phyloP scores from a whole-genome alignment of 352 stramenopile species.

The Phytophthora sp. region DNA sequence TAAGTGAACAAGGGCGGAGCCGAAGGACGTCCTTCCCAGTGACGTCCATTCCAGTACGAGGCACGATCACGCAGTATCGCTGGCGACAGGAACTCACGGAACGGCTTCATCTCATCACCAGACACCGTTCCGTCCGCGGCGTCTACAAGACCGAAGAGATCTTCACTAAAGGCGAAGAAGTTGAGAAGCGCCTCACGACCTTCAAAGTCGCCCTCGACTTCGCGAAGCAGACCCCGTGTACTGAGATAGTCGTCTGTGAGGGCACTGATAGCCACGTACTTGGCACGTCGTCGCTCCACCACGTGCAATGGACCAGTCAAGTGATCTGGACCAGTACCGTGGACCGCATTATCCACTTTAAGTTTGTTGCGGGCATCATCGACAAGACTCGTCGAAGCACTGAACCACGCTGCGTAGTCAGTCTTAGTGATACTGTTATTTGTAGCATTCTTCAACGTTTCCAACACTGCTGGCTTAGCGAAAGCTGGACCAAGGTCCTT shows the following conservation, averaged over 20 bases:
- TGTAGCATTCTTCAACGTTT: constrained; percentile 43
- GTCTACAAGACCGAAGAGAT: constrained; percentile 69
- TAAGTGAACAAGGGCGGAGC: constrained; percentile 78
- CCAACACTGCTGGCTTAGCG: constrained; percentile 42
- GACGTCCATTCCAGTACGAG: constrained; percentile 83
- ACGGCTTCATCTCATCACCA: constrained; percentile 52
- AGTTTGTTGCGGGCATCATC: constrained; percentile 57
- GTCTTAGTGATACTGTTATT: constrained; percentile 52
- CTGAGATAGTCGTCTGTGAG: constrained; percentile 92
- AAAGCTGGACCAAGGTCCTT: constrained; percentile 67
- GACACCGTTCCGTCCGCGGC: constrained; percentile 20
- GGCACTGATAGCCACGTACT: constrained; percentile 93
- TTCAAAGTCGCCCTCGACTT: constrained; percentile 87
- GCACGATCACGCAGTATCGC: constrained; percentile 54
- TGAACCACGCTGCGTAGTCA: constrained; percentile 66
- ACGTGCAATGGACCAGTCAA: constrained; percentile 89
- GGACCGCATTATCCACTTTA: constrained; percentile 94
- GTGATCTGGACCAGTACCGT: constrained; percentile 92
- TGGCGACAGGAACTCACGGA: constrained; percentile 57
- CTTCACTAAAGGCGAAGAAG: constrained; percentile 73
- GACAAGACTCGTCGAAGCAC: constrained; percentile 66
- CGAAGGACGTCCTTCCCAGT: constrained; percentile 77
- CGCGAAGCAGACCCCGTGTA: constrained; percentile 68
- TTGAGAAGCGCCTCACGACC: constrained; percentile 71
- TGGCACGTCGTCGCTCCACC: constrained; percentile 91